Percentiles rank a stretch among this genome's conserved stretches.
phyloP scores from a whole-genome alignment of 2,329 filamentous ascomycete species.

The Drechslera avenae region DNA sequence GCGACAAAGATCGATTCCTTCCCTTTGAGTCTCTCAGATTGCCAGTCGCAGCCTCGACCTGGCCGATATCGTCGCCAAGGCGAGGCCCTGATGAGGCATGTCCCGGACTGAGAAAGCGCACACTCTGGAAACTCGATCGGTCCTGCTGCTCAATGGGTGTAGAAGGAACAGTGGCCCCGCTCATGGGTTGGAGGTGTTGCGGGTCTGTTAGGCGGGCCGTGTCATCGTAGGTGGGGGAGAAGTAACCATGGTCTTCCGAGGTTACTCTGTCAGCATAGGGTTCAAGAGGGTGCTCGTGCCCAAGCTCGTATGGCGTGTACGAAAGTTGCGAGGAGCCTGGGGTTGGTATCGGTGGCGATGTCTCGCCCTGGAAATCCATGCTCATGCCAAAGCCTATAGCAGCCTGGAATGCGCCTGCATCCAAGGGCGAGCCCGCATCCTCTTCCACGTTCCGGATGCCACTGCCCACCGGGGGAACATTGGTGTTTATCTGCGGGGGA shows the following conservation, averaged over 20 bases:
- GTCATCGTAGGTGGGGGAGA: constrained; percentile 61
- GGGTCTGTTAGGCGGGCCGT: constrained; percentile 64
- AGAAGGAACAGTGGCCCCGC: constrained; percentile 52
- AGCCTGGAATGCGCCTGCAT: constrained; percentile 55
- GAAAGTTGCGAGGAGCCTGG: constrained; percentile 53
- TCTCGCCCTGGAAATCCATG: constrained; percentile 52
- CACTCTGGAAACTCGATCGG: constrained; percentile 59
- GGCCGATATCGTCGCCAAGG: constrained; percentile 64
- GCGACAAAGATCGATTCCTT: constrained; percentile 57
- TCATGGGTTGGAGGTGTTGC: constrained; percentile 62
- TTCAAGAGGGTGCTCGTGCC: constrained; percentile 9
- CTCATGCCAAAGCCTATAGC: constrained; percentile 56
- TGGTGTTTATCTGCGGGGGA: constrained; percentile 46
- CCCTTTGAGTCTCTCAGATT: constrained; percentile 43
- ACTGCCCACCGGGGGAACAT: constrained; percentile 35
- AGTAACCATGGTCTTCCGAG: constrained; percentile 62
- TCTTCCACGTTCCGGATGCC: constrained; percentile 44
- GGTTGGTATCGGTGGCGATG: constrained; percentile 36
- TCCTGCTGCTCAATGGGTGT: constrained; percentile 49
- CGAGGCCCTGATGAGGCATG: constrained; percentile 52
- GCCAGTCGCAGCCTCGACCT: constrained; percentile 59
- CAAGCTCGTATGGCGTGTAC: constrained; percentile 46
- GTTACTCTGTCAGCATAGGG: constrained; percentile 48
- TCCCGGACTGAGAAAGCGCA: constrained; percentile 57
- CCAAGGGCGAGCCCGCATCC: constrained; percentile 49